These are phyloP conservation scores for Microstegium vimineum DNA, from an alignment of 176 grass and related monocot species.

Conservation along the genomic window DNA sequence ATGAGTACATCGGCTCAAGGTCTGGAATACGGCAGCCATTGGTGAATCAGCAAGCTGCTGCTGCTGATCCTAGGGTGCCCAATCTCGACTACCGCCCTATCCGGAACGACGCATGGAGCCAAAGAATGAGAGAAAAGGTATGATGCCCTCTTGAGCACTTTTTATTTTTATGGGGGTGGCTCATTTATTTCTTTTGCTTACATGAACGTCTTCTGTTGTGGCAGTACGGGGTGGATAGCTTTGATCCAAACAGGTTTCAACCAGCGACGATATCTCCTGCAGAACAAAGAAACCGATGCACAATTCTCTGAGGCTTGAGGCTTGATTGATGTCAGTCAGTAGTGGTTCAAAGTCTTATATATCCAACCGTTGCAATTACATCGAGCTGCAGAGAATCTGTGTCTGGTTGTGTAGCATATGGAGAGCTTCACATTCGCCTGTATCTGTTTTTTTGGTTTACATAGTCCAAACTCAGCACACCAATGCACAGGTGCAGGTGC, in stretches of 20 bases:
- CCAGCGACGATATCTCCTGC: constrained; percentile 43
- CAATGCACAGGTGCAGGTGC: neutral
- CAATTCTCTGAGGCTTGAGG: constrained; percentile 64
- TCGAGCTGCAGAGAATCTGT: neutral
- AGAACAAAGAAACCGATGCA: constrained; percentile 48
- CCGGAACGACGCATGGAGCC: constrained; percentile 89
- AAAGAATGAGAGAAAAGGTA: constrained; percentile 92
- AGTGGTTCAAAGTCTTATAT: neutral
- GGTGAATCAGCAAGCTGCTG: constrained; percentile 49
- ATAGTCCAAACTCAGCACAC: neutral
- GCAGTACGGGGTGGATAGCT: constrained; percentile 78
- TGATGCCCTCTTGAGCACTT: neutral
- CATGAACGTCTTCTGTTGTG: constrained; percentile 4
- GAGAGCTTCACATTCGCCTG: neutral
- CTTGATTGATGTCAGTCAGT: neutral
- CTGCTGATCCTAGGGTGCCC: constrained; percentile 53
- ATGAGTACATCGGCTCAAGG: constrained; percentile 57
- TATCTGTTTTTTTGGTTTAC: neutral
- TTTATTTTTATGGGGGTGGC: neutral
- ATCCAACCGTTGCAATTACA: constrained; percentile 13
- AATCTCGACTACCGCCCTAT: constrained; percentile 81
- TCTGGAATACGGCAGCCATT: constrained; percentile 54
- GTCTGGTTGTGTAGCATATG: neutral
- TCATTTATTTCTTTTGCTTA: neutral
- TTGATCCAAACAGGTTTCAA: constrained; percentile 56